These are phyloP conservation scores for Ramaria sp. DNA, from an alignment of 768 basidiomycete genomes.

Conservation along the genomic window DNA sequence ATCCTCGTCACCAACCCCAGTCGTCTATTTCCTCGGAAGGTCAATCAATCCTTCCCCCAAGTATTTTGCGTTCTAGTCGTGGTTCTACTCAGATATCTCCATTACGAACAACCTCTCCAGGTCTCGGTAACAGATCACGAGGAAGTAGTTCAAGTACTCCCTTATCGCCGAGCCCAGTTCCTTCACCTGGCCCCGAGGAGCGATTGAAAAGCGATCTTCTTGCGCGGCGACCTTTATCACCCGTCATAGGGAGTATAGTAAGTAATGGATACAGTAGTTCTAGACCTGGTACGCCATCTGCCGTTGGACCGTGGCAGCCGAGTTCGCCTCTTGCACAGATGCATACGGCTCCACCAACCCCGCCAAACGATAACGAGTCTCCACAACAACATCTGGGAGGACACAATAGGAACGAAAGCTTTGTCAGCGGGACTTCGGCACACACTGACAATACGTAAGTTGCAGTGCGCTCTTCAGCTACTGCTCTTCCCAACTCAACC, in stretches of 20 bases:
- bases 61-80: slow-evolving; percentile 6
- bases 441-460: slow-evolving; percentile 11
- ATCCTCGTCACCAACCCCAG: slow-evolving; percentile 35
- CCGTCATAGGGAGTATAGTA: slow-evolving; percentile 51
- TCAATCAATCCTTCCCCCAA: slow-evolving; percentile 8
- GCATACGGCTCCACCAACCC: neutral
- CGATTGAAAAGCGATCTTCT: slow-evolving; percentile 41
- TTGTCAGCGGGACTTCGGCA: slow-evolving; percentile 23
- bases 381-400: slow-evolving; percentile 9
- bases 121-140: neutral
- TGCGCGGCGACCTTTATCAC: slow-evolving; percentile 59
- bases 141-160: neutral
- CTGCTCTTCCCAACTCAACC: slow-evolving; percentile 51
- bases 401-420: slow-evolving; percentile 52
- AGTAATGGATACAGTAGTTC: slow-evolving; percentile 41
- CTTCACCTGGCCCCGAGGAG: slow-evolving; percentile 26
- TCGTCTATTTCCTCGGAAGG: slow-evolving; percentile 38
- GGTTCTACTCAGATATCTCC: neutral
- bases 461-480: slow-evolving; percentile 10
- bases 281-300: slow-evolving; percentile 54
- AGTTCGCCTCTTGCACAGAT: slow-evolving; percentile 4
- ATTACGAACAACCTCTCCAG: slow-evolving; percentile 4
- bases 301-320: slow-evolving; percentile 1
- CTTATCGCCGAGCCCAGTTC: slow-evolving; percentile 3
- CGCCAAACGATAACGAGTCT: slow-evolving; percentile 1